Percentiles rank a stretch among this genome's conserved stretches.
Evolutionary conservation across 1,284 basidiomycete genomes (phyloP).

Genomic region (Sporisorium iseilematis-ciliati): DNA sequence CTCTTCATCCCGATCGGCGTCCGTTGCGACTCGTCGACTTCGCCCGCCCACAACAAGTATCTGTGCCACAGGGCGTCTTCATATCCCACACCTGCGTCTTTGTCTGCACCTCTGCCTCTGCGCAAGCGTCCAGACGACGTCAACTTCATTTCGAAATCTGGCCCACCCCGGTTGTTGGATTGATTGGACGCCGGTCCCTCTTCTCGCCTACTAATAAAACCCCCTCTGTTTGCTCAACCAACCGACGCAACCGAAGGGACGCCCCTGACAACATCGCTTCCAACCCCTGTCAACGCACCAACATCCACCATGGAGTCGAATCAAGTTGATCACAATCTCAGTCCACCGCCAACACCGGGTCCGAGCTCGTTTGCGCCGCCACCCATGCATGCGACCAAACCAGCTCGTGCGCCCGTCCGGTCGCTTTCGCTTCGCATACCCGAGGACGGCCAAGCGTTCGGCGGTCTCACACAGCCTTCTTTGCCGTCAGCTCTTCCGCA

Average conservation of each 20-base stretch:
- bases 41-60: background rate
- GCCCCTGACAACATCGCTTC: background rate
- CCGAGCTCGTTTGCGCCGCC: constrained; percentile 45
- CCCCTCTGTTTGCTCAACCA: background rate
- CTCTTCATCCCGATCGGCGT: constrained; percentile 5
- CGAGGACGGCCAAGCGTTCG: constrained; percentile 38
- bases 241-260: background rate
- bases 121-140: background rate
- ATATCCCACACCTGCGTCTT: constrained; percentile 2
- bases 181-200: constrained; percentile 1
- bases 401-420: constrained; percentile 15
- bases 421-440: constrained; percentile 47
- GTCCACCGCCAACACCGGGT: constrained; percentile 45
- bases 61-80: constrained; percentile 6
- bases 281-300: background rate
- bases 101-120: constrained; percentile 4
- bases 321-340: constrained; percentile 11
- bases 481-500: constrained; percentile 12
- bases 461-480: constrained; percentile 31
- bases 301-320: constrained; percentile 16
- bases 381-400: constrained; percentile 8
- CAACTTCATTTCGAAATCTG: background rate
- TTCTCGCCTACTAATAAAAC: constrained; percentile 14
- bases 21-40: background rate
- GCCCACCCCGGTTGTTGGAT: constrained; percentile 1